These are phyloP conservation scores for Kregervanrija pseudodelftensis DNA, from an alignment of 805 yeast species.

Conservation along the genomic window DNA sequence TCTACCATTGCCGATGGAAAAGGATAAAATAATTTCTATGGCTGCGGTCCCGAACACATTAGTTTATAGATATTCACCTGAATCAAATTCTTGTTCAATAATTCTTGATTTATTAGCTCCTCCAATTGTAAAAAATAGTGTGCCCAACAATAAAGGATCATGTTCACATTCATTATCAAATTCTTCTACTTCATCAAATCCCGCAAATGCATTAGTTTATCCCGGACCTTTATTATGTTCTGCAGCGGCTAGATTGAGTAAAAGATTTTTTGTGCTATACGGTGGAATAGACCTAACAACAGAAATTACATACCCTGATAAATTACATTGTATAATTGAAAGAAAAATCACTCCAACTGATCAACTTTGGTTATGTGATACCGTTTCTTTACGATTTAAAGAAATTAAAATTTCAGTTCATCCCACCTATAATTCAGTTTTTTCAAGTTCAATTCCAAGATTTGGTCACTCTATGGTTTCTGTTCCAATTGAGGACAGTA, in stretches of 20 bases:
- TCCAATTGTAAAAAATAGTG: background rate
- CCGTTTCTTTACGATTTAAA: slow-evolving; percentile 38
- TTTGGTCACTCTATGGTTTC: slow-evolving; percentile 24
- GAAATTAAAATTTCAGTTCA: slow-evolving; percentile 33
- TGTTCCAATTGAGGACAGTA: slow-evolving; percentile 25
- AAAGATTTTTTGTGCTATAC: slow-evolving; percentile 51
- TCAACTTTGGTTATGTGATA: slow-evolving; percentile 55
- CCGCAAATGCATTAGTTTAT: slow-evolving; percentile 10
- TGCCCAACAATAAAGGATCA: no score
- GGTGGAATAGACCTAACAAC: slow-evolving; percentile 59
- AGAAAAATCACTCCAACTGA: slow-evolving; percentile 30
- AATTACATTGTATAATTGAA: slow-evolving; percentile 34
- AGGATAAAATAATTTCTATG: slow-evolving; percentile 35
- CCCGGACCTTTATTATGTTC: slow-evolving; percentile 51
- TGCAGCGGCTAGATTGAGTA: slow-evolving; percentile 42
- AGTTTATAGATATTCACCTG: slow-evolving; percentile 32
- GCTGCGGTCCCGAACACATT: slow-evolving; percentile 31
- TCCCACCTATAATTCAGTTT: slow-evolving; percentile 21
- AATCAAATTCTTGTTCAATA: slow-evolving; percentile 31
- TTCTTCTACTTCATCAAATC: background rate
- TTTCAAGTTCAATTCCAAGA: slow-evolving; percentile 25
- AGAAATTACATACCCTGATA: slow-evolving; percentile 20
- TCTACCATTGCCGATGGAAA: slow-evolving; percentile 40
- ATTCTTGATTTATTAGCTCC: slow-evolving; percentile 10
- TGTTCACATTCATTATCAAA: slow-evolving; percentile 9